These are phyloP conservation scores for Microdochium nivale DNA, from an alignment of 2,329 filamentous ascomycete genomes.

Conservation along the genomic window DNA sequence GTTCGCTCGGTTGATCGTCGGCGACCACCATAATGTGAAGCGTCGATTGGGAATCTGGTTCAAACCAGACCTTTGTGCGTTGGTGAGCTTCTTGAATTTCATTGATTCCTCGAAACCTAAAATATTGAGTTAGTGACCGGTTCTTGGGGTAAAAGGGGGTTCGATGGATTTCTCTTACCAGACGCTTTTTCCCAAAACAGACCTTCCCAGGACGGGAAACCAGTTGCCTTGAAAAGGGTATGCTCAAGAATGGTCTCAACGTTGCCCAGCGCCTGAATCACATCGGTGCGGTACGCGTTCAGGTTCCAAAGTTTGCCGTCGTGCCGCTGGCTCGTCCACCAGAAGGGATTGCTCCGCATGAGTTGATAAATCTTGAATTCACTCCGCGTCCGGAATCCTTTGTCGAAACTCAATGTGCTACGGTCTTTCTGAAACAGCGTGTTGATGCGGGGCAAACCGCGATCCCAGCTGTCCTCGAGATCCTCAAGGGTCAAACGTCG, in stretches of 20 bases:
- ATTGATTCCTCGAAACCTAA: slow-evolving; percentile 48
- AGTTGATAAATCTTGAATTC: slow-evolving; percentile 98
- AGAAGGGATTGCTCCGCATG: slow-evolving; percentile 99
- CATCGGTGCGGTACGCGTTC: slow-evolving; percentile 91
- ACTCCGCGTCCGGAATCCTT: slow-evolving; percentile 88
- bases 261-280: slow-evolving; percentile 91
- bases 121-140: slow-evolving; percentile 30
- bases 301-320: slow-evolving; percentile 97
- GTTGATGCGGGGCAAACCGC: slow-evolving; percentile 94
- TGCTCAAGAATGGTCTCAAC: slow-evolving; percentile 98
- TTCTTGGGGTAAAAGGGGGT: slow-evolving; percentile 68
- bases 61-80: slow-evolving; percentile 90
- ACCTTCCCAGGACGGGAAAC: slow-evolving; percentile 95
- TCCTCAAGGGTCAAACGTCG: slow-evolving; percentile 90
- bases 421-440: slow-evolving; percentile 98
- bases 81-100: slow-evolving; percentile 99
- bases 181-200: slow-evolving; percentile 69
- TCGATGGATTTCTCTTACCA: slow-evolving; percentile 17
- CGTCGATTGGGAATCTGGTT: slow-evolving; percentile 98
- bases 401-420: slow-evolving; percentile 95
- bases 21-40: slow-evolving; percentile 97
- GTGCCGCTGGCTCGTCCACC: slow-evolving; percentile 97
- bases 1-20: slow-evolving; percentile 88
- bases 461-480: slow-evolving; percentile 96
- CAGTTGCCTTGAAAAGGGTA: slow-evolving; percentile 92